Conservation (phyloP, 2,329 filamentous ascomycete species). For the Paramyrothecium roridum region DNA sequence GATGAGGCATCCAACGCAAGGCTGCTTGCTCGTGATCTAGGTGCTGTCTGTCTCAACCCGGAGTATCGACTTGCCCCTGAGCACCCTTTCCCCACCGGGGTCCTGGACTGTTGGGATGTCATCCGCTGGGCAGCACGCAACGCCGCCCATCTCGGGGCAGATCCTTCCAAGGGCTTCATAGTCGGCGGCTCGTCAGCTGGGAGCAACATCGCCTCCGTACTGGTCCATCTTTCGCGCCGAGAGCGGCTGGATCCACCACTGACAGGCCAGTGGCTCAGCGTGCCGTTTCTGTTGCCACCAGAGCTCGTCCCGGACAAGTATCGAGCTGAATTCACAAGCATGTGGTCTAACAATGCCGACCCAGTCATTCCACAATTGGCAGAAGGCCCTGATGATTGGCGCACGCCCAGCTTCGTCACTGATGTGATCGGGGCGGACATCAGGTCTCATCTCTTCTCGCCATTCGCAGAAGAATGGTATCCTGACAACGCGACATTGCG, state of each 20-base stretch:
- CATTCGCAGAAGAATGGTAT: neutral
- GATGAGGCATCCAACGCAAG: neutral
- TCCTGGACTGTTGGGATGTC: conserved; percentile 4
- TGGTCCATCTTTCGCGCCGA: conserved; percentile 14
- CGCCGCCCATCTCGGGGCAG: conserved; percentile 4
- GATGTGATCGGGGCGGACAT: neutral
- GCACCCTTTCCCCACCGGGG: conserved; percentile 2
- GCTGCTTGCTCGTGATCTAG: neutral
- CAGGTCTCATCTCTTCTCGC: neutral
- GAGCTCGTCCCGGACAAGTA: conserved; percentile 2
- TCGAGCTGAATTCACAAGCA: neutral
- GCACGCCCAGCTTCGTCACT: neutral
- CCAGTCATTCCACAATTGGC: conserved; percentile 1
- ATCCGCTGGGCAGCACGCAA: neutral
- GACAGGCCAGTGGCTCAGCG: conserved; percentile 5
- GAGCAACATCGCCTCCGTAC: conserved; percentile 18
- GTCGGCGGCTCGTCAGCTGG: conserved; percentile 25
- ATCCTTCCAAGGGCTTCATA: conserved; percentile 7
- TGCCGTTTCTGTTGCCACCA: conserved; percentile 2
- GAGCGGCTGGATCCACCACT: conserved; percentile 4
- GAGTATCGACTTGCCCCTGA: conserved; percentile 4
- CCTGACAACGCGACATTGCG: neutral
- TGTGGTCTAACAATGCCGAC: conserved; percentile 1
- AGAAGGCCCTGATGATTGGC: conserved; percentile 5
- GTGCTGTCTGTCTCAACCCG: neutral